These are phyloP conservation scores for Hypoxylon rickii DNA, from an alignment of 495 filamentous ascomycete genomes.

Conservation along the genomic window DNA sequence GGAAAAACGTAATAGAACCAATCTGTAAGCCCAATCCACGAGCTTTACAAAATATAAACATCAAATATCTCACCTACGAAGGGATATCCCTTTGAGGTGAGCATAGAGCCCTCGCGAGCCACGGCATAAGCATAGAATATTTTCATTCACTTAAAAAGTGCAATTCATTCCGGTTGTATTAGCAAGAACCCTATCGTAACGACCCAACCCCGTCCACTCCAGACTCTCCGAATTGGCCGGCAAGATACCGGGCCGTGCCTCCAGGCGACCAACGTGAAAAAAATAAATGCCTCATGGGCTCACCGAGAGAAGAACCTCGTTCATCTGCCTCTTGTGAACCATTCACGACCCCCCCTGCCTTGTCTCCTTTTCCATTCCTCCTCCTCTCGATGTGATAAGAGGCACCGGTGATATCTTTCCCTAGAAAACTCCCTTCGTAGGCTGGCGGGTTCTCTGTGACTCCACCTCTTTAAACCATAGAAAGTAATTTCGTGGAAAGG, in stretches of 20 bases:
- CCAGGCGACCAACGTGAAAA: slow-evolving; percentile 18
- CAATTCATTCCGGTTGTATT: slow-evolving; percentile 28
- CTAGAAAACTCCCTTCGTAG: slow-evolving; percentile 30
- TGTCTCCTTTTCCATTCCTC: neutral
- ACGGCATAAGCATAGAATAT: slow-evolving; percentile 6
- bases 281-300: slow-evolving; percentile 5
- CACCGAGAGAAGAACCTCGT: slow-evolving; percentile 10
- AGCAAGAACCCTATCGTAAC: slow-evolving; percentile 30
- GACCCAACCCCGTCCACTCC: slow-evolving; percentile 22
- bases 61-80: neutral
- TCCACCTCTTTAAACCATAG: slow-evolving; percentile 33
- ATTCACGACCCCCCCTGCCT: neutral
- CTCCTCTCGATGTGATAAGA: slow-evolving; percentile 14
- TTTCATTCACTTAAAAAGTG: neutral
- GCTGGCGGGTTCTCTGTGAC: slow-evolving; percentile 30
- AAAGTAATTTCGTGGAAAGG: slow-evolving; percentile 37
- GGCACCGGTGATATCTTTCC: slow-evolving; percentile 21
- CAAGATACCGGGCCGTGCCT: slow-evolving; percentile 27
- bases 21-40: too few relatives aligned
- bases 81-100: neutral
- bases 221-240: slow-evolving; percentile 20
- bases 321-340: neutral
- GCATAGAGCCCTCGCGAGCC: neutral
- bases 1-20: too few relatives aligned
- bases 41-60: too few relatives aligned